phyloP scores from a whole-genome alignment of 2,329 filamentous ascomycete species.

The Ampelomyces quisqualis region DNA sequence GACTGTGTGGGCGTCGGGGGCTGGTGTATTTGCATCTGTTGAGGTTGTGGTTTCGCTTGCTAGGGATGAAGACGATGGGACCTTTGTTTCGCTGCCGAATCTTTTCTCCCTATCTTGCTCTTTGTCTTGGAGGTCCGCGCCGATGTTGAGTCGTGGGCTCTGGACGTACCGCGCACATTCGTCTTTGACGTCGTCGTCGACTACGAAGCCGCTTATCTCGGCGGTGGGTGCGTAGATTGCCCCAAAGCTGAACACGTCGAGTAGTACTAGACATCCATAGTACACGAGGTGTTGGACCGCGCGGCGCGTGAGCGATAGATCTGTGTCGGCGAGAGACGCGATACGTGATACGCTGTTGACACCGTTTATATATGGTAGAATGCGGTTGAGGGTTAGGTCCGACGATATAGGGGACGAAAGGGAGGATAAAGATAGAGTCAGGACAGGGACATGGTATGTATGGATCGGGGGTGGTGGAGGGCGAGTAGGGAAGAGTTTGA shows the following conservation, averaged over 20 bases:
- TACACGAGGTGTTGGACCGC: conserved; percentile 88
- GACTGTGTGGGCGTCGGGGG: conserved; percentile 12
- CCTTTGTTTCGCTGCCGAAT: too few relatives aligned
- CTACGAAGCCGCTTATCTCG: conserved; percentile 76
- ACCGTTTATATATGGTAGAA: conserved; percentile 86
- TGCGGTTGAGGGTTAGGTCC: conserved; percentile 74
- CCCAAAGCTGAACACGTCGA: conserved; percentile 93
- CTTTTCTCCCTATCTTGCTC: too few relatives aligned
- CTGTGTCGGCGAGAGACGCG: conserved; percentile 79
- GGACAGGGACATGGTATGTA: conserved; percentile 87
- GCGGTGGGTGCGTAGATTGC: conserved; percentile 85
- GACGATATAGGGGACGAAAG: conserved; percentile 56
- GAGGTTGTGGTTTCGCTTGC: conserved; percentile 17
- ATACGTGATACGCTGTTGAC: conserved; percentile 88
- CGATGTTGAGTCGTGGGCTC: conserved; percentile 44
- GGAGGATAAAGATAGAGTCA: conserved; percentile 53
- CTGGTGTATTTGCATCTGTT: conserved; percentile 13
- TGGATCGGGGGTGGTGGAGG: conserved; percentile 73
- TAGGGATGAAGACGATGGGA: conserved; percentile 18
- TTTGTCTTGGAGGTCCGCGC: too few relatives aligned
- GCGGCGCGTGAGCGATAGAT: conserved; percentile 80
- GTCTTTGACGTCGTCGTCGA: conserved; percentile 73
- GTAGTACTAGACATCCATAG: conserved; percentile 84
- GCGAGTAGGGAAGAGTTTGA: conserved; percentile 89
- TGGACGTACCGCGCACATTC: conserved; percentile 83